Evolutionary conservation across 768 basidiomycete species (phyloP), one percentile per base, ranked within the genome.

Genomic region (Brasilioporus rufonigricans): DNA sequence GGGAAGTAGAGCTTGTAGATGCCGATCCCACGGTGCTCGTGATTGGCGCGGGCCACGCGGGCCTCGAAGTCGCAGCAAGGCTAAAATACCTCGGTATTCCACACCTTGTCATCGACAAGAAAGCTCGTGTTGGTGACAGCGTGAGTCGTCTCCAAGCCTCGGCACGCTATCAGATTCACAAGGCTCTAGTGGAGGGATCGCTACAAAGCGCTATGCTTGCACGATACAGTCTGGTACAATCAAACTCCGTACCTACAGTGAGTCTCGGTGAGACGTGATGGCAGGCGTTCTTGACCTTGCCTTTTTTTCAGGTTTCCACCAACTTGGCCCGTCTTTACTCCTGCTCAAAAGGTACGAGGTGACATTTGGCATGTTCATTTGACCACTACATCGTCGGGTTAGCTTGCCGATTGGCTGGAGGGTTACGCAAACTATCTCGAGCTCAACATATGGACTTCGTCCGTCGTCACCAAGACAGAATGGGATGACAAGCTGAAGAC

Each of bases 321-420:
- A 11, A 77, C 75, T n/a, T 84, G 81, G 82, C 82, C n/a, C 6
- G 70, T 77, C 8, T 82, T 74, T 56, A 70, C 73, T 3, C 79
- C 83, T 1, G 80, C 82, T 5, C 61, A 64, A 12, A 85, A 84
- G 71, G 78, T 78, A 55, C 6, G 55, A 12, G 12, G 14, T 4
- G 24, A 11, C 11, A 29, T 5, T 2, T 6, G 4, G 16, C 5
- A 8, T 23, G 6, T 18, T 29, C 27, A 5, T 50, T 14, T 14
- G 4, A 36, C 40, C 23, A 29, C 8, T 9, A 57, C n/a, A 12
- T 14, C 40, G 6, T 56, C 32, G 13, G 7, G 26, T 12, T 48
- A 84, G 80, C 74, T 88, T n/a, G 86, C 80, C 2, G 80, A 83
- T 57, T 88, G 83, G 81, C 69, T 87, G 16, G 86, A 88, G 62